Conservation (phyloP, 306 rosid species). For the Lathyrus sativus region DNA sequence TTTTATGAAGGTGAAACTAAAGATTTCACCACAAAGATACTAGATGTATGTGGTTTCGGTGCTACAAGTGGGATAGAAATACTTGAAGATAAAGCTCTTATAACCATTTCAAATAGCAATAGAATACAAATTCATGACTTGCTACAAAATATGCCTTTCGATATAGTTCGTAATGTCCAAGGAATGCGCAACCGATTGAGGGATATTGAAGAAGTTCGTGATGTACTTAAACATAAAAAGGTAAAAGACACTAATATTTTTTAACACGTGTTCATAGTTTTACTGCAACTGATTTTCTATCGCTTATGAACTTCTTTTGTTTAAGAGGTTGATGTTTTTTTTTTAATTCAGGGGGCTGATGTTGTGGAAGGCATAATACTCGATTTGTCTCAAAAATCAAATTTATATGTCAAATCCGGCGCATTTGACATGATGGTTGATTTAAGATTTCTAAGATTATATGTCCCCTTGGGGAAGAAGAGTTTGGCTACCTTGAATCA, state of each 20-base stretch:
- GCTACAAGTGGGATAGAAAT: conserved; percentile 2
- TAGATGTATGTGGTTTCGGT: conserved; percentile 1
- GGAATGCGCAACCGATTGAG: background rate
- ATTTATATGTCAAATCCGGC: background rate
- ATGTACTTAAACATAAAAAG: background rate
- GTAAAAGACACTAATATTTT: background rate
- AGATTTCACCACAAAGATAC: background rate
- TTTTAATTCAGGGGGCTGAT: conserved; percentile 11
- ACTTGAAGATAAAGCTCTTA: no score
- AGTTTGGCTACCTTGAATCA: no score
- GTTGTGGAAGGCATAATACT: conserved; percentile 18
- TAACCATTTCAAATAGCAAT: conserved; percentile 8
- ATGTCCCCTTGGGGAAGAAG: no score
- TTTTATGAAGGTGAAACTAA: background rate
- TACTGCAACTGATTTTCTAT: background rate
- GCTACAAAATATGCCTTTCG: conserved; percentile 25
- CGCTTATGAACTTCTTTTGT: background rate
- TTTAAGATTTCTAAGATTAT: no score
- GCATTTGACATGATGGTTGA: conserved; percentile 10
- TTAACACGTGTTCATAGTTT: no score
- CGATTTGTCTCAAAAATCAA: background rate
- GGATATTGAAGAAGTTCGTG: background rate
- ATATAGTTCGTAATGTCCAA: background rate
- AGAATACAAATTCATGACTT: conserved; percentile 44
- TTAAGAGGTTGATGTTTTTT: background rate